Evolutionary conservation across 257 asterid genomes (phyloP), one percentile per base, ranked within the genome.

Genomic region (Scutellaria galericulata): DNA sequence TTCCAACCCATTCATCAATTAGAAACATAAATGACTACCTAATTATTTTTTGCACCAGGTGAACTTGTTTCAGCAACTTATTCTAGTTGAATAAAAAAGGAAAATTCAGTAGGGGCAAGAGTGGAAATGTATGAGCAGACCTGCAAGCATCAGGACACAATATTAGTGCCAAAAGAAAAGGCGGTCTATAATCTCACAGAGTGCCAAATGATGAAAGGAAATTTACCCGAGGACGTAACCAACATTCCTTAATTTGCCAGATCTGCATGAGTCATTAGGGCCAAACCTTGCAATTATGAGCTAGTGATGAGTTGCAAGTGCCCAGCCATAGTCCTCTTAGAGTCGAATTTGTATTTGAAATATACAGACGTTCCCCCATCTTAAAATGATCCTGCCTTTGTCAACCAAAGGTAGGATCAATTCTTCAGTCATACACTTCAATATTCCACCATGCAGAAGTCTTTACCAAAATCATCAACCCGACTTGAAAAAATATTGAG

Each of bases 81-180:
- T 80, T 82, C 68, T 76, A 40, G 35, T 75, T 64, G 81, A 65
- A 71, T 44, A 75, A 7, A 63, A 40, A 73, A 40, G 65, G 78
- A 50, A 59, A 66, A 68, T 73, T 81, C 61, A 40, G 72, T 48
- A 31, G 52, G 70, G 67, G 73, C 64, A 71, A 62, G 70, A 56
- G 63, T 45, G 66, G 73, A 71, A 70, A 8, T 39, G 69, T 48
- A 50, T 24, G 68, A 61, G 73, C 68, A 27, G 66, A 82, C 85
- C 89, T 84, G 83, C 83, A 79, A 70, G 68, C 57, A 75, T 68
- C 31, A 51, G 10, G 57, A 13, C 9, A 78, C 76, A 24, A 40
- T 14, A 56, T 50, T 8, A 70, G 68, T 50, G 54, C 24, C 60
- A 18, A 20, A 58, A 42, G 11, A 42, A 12, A 11, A 8, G 10